phyloP scores from a whole-genome alignment of 306 rosid species.

The Rubus idaeus region DNA sequence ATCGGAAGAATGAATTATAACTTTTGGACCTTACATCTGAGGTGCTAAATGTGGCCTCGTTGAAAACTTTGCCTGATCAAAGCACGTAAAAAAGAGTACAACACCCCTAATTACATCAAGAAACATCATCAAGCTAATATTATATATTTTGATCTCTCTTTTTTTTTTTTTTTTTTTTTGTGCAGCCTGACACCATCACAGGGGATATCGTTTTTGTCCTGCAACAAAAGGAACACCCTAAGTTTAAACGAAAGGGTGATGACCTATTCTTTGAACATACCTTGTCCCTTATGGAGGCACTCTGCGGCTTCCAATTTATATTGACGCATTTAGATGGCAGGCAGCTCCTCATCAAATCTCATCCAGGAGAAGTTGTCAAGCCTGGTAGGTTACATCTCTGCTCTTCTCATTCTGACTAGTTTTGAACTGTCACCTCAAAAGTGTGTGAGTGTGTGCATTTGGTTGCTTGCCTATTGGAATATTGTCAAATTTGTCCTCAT shows the following conservation, averaged over 20 bases:
- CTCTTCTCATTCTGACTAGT: not conserved
- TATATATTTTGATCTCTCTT: not conserved
- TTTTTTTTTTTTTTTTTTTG: too few relatives aligned
- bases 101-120: too few relatives aligned
- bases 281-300: slow-evolving; percentile 76
- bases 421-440: not conserved
- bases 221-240: slow-evolving; percentile 94
- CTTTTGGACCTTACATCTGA: too few relatives aligned
- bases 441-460: slow-evolving; percentile 8
- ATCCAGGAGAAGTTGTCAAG: slow-evolving; percentile 90
- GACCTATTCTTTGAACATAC: slow-evolving; percentile 82
- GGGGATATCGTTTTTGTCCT: slow-evolving; percentile 91
- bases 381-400: slow-evolving; percentile 51
- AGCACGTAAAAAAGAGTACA: too few relatives aligned
- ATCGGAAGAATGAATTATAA: too few relatives aligned
- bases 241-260: slow-evolving; percentile 77
- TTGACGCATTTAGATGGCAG: slow-evolving; percentile 81
- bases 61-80: too few relatives aligned
- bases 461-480: not conserved
- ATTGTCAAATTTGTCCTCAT: not conserved
- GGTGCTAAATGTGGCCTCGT: too few relatives aligned
- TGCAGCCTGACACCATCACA: slow-evolving; percentile 93
- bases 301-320: slow-evolving; percentile 86
- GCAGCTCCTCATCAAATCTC: slow-evolving; percentile 87
- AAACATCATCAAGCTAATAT: too few relatives aligned